Conservation (phyloP, 2,329 filamentous ascomycete species). For the Hypoxylon sp. region DNA sequence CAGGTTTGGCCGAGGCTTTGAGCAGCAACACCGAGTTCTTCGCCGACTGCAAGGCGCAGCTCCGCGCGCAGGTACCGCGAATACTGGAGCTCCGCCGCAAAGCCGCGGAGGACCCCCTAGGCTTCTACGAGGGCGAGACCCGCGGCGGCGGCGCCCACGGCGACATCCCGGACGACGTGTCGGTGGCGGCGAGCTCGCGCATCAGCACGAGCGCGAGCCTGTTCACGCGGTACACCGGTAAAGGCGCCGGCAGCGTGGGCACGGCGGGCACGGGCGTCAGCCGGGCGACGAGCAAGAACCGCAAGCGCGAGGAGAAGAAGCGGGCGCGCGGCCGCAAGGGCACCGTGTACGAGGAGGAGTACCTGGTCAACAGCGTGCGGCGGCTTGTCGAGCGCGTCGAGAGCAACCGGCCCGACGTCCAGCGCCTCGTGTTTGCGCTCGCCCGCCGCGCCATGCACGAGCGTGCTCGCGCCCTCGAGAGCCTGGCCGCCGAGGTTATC, state of each 20-base stretch:
- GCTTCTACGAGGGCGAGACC: constrained; percentile 85
- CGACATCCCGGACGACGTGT: constrained; percentile 92
- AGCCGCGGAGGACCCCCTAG: constrained; percentile 85
- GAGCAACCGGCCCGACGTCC: constrained; percentile 76
- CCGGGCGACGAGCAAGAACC: constrained; percentile 87
- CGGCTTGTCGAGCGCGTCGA: constrained; percentile 87
- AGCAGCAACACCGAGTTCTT: constrained; percentile 89
- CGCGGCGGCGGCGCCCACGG: constrained; percentile 61
- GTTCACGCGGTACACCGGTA: constrained; percentile 92
- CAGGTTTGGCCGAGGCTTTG: constrained; percentile 82
- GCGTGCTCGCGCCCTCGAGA: constrained; percentile 81
- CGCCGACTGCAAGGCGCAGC: constrained; percentile 89
- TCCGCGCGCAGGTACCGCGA: constrained; percentile 86
- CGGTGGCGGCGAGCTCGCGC: constrained; percentile 83
- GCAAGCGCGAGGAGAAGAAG: constrained; percentile 92
- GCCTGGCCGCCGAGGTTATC: constrained; percentile 78
- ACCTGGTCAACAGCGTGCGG: constrained; percentile 88
- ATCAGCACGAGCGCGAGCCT: constrained; percentile 85
- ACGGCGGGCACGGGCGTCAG: constrained; percentile 80
- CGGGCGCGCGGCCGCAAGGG: constrained; percentile 94
- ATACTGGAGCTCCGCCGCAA: constrained; percentile 84
- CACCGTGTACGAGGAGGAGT: constrained; percentile 97
- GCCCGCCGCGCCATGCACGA: constrained; percentile 88
- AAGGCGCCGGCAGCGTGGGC: constrained; percentile 67
- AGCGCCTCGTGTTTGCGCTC: constrained; percentile 79